Base-by-base conservation (phyloP, 2,329 filamentous ascomycete genomes). In the Colletotrichum musae region DNA sequence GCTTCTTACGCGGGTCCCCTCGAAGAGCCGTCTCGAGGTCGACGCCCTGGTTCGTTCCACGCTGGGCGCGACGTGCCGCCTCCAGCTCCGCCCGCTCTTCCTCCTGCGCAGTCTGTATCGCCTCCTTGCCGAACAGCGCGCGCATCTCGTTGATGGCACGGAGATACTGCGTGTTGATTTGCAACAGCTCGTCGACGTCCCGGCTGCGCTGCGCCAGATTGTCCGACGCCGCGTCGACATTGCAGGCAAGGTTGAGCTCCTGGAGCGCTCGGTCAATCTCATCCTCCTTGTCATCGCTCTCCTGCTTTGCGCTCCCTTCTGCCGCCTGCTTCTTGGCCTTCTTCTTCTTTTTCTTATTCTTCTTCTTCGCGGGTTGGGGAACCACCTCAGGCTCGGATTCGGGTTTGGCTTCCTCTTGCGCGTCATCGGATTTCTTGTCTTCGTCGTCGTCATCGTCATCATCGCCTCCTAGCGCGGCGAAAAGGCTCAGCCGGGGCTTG, bases 101-200 rank as follows among this genome's bases (percentile, higher is more conserved):
- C 6, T 80, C 82, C 16, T 83, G 77, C 9, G 84, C 87, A 1
- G 83, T 86, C 75, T 83, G 88, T 79, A 86, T 92, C 75, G 83
- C 88, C 64, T 85, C 89, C 72, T 82, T 83, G 6, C 85, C 88
- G 78, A 87, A 90, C 2, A 90, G 79, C 36, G 82, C 83, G 58
- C 87, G 92, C 94, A 99, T 98, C 82, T 99, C 96, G 75, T 97
- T 97, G 43, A 92, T 86, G 7, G 93, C 93, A 77, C 95, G 95
- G 12, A 99, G 87, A 74, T 94, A 89, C 73, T 93, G 88, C 0
- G 91, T 88, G 73, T 87, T 87, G 74, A 88, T 83, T 36, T 81
- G 78, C 2, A 89, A 78, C 6, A 88, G 80, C 36, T 81, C 75
- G 65, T 81, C 82, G 50, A 60, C 21, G 64, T 57, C 32, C 70